Percentiles rank a stretch among this genome's conserved stretches.
phyloP scores from a whole-genome alignment of 2,329 filamentous ascomycete species.

The Colletotrichum sp. region DNA sequence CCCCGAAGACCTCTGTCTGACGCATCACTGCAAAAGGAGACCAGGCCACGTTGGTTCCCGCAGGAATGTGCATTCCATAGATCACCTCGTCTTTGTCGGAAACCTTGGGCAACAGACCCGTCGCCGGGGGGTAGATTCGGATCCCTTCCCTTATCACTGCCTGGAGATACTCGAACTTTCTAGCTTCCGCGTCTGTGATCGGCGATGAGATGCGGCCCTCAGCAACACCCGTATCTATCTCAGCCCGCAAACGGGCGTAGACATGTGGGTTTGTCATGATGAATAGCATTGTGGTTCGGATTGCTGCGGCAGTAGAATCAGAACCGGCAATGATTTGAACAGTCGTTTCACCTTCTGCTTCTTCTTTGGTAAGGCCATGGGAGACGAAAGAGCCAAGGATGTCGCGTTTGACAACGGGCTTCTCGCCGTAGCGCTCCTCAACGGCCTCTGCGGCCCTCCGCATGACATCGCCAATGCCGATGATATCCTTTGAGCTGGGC shows the following conservation, averaged over 20 bases:
- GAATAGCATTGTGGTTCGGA: constrained; percentile 58
- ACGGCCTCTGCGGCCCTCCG: constrained; percentile 31
- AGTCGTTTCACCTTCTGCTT: constrained; percentile 44
- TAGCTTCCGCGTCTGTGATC: constrained; percentile 37
- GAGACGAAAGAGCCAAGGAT: constrained; percentile 42
- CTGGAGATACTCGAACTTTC: constrained; percentile 45
- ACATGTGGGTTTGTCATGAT: constrained; percentile 54
- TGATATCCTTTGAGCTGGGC: constrained; percentile 30
- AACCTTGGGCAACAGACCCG: constrained; percentile 40
- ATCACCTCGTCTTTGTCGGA: constrained; percentile 40
- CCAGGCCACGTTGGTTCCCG: constrained; percentile 33
- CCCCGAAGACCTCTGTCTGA: constrained; percentile 36
- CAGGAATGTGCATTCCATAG: constrained; percentile 33
- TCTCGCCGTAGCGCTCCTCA: constrained; percentile 30
- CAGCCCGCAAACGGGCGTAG: constrained; percentile 46
- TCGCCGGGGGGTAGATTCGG: constrained; percentile 39
- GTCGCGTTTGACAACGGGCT: constrained; percentile 31
- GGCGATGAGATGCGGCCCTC: constrained; percentile 27
- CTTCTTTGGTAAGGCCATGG: constrained; percentile 36
- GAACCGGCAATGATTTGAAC: constrained; percentile 54
- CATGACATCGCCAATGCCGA: constrained; percentile 38
- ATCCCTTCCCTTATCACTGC: constrained; percentile 56
- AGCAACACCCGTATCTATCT: constrained; percentile 40
- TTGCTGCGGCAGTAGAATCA: constrained; percentile 61
- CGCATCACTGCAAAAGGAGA: constrained; percentile 39